phyloP scores from a whole-genome alignment of 148 eudicot genomes.

The Fagopyrum homotropicum region DNA sequence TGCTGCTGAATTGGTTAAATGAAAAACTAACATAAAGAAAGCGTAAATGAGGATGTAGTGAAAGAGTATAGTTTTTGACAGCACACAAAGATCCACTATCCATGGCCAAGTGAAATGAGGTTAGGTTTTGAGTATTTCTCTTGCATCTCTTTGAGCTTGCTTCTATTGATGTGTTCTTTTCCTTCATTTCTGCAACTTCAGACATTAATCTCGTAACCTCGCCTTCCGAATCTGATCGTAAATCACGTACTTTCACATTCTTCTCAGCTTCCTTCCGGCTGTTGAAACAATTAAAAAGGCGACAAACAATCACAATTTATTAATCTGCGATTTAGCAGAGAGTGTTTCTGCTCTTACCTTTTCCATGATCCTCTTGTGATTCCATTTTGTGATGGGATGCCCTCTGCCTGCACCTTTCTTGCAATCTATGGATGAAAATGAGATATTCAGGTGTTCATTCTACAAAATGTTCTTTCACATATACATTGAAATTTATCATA shows the following conservation, averaged over 20 bases:
- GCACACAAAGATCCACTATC: too few species aligned
- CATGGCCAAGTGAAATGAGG: too few species aligned
- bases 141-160: slow-evolving; percentile 74
- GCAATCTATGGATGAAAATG: slow-evolving; percentile 25
- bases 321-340: neutral
- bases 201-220: slow-evolving; percentile 22
- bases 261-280: slow-evolving; percentile 33
- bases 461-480: neutral
- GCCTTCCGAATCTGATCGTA: slow-evolving; percentile 9
- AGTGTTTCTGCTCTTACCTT: slow-evolving; percentile 26
- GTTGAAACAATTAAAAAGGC: slow-evolving; percentile 12
- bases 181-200: slow-evolving; percentile 47
- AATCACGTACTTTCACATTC: slow-evolving; percentile 14
- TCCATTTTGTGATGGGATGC: slow-evolving; percentile 27
- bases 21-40: too few species aligned
- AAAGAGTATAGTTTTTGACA: too few species aligned
- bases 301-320: neutral
- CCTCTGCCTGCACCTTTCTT: slow-evolving; percentile 27
- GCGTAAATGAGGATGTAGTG: too few species aligned
- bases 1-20: too few species aligned
- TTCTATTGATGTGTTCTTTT: slow-evolving; percentile 54
- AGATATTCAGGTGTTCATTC: slow-evolving; percentile 3
- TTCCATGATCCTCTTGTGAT: slow-evolving; percentile 21
- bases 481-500: too few species aligned
- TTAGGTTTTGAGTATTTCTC: slow-evolving; percentile 89